phyloP scores from a whole-genome alignment of 2,329 filamentous ascomycete genomes.

The Lithohypha guttulata region DNA sequence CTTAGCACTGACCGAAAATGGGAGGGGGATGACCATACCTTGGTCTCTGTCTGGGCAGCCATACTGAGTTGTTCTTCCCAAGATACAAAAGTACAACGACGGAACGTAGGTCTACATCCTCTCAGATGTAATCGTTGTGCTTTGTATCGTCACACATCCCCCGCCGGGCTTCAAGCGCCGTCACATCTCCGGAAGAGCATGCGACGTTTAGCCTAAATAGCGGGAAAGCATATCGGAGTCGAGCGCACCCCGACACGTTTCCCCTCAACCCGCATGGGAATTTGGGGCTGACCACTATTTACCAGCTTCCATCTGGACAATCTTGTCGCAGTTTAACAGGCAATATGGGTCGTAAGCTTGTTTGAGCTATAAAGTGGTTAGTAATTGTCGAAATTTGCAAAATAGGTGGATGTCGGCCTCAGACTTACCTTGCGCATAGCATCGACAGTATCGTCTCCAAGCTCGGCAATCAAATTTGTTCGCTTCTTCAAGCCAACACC shows the following conservation, averaged over 20 bases:
- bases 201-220: background rate
- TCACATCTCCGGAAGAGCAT: too few relatives aligned
- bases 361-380: conserved; percentile 41
- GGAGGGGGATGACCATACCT: conserved; percentile 6
- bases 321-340: conserved; percentile 54
- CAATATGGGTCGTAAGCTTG: conserved; percentile 56
- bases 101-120: too few relatives aligned
- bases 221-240: background rate
- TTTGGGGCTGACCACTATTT: conserved; percentile 9
- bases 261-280: background rate
- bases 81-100: too few relatives aligned
- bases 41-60: conserved; percentile 15
- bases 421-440: conserved; percentile 53
- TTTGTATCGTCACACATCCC: background rate
- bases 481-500: conserved; percentile 61
- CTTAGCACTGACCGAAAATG: background rate
- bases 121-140: background rate
- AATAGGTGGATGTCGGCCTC: too few relatives aligned
- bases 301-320: conserved; percentile 42
- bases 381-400: conserved; percentile 5
- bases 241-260: background rate
- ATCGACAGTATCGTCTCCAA: conserved; percentile 51
- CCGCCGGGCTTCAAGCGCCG: too few relatives aligned
- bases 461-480: conserved; percentile 52
- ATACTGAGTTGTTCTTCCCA: conserved; percentile 3